phyloP scores from a whole-genome alignment of 495 filamentous ascomycete species.

The Peziza echinospora region DNA sequence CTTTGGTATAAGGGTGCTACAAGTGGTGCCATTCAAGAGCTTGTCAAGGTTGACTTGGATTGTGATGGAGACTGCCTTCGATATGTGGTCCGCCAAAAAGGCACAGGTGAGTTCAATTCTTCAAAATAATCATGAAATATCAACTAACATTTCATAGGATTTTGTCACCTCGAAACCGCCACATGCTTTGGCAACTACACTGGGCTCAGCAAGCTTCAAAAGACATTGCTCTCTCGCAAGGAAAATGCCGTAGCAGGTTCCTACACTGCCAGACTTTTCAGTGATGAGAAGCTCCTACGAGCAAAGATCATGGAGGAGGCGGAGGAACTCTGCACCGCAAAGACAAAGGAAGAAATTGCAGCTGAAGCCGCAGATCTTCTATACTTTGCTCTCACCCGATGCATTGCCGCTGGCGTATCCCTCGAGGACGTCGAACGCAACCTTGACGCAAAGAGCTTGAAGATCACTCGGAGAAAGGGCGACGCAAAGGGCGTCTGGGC shows the following conservation, averaged over 20 bases:
- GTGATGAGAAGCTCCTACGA: slow-evolving; percentile 63
- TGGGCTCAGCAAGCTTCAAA: slow-evolving; percentile 63
- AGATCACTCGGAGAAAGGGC: slow-evolving; percentile 75
- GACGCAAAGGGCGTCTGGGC: slow-evolving; percentile 85
- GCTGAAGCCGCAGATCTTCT: slow-evolving; percentile 89
- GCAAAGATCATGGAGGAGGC: slow-evolving; percentile 99
- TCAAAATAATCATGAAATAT: neutral
- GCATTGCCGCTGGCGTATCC: slow-evolving; percentile 57
- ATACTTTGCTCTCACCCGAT: slow-evolving; percentile 86
- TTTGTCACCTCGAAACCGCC: slow-evolving; percentile 82
- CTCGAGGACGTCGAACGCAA: slow-evolving; percentile 75
- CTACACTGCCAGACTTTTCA: slow-evolving; percentile 82
- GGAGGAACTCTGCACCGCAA: slow-evolving; percentile 73
- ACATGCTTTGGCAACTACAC: slow-evolving; percentile 75
- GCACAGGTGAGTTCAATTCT: slow-evolving; percentile 30
- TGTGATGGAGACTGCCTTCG: slow-evolving; percentile 84
- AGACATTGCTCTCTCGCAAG: slow-evolving; percentile 63
- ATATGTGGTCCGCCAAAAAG: slow-evolving; percentile 75
- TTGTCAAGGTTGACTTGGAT: slow-evolving; percentile 64
- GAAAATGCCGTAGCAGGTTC: slow-evolving; percentile 63
- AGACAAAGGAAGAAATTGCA: slow-evolving; percentile 58
- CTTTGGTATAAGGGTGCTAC: slow-evolving; percentile 93
- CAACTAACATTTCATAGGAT: slow-evolving; percentile 32
- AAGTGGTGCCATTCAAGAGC: slow-evolving; percentile 77
- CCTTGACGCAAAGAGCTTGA: slow-evolving; percentile 81